Evolutionary conservation across 164 flowering plant genomes (phyloP), one percentile per base, ranked within the genome.

Genomic region (Akebia trifoliata): DNA sequence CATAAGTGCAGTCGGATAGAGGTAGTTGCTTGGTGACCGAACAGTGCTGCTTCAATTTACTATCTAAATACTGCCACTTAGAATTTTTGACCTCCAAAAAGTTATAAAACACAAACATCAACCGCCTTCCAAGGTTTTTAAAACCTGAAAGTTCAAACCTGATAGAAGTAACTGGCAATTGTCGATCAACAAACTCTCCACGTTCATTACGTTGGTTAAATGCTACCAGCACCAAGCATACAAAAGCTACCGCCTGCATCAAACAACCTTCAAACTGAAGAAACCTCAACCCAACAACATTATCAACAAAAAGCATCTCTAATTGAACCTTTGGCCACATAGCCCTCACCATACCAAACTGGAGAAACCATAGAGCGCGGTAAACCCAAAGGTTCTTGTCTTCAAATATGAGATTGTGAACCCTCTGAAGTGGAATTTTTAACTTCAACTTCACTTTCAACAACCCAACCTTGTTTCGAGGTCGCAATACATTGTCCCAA

Each of bases 281-380:
- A 71, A 78, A 78, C 72, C 84, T 80, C 71, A 94, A 50, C 8
- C 96, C 97, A 61, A 69, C 75, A 47, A 59, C 29, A 56, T 77
- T 81, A 72, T 94, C 95, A 34, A 94, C 80, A 72, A 88, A 78
- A 68, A 94, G 85, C 73, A 90, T 82, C 76, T 94, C 97, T 77
- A 94, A 48, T 17, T 67, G 60, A 71, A 94, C 81, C 59, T 53
- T 73, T 26, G 99, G 97, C 90, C 90, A 90, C 44, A 61, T 42
- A 34, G 67, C 35, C 55, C 66, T 60, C 32, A 94, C 11, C 9
- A 62, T 55, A 38, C 99, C 99, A 74, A 60, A 67, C 20, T 76
- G 79, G 69, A 69, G 78, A 60, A 83, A 60, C 50, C 74, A 25
- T 8, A 64, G 32, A 60, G 65, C 47, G 46, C 46, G 76, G 29